Evolutionary conservation across 495 filamentous ascomycete genomes (phyloP), one percentile per base, ranked within the genome.

Genomic region (Xylaria intraflava): DNA sequence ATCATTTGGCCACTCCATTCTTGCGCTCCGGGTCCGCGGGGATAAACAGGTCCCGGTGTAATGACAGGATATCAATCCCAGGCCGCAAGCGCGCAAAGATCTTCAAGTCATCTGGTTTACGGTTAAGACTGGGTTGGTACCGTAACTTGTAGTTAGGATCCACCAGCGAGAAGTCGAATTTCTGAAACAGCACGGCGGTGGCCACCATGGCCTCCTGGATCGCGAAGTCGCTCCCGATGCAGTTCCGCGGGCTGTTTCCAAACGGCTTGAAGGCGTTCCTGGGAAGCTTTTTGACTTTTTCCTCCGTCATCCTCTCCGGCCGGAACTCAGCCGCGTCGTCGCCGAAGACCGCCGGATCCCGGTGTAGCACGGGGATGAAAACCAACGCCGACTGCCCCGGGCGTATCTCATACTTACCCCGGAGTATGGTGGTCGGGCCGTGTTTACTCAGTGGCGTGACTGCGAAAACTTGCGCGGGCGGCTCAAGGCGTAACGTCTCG

Each of bases 71-170:
- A 39, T 79, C 73, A 11, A 80, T 62, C 0, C 76, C 72, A 29
- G 76, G 58, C 19, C 81, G 67, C 6, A 82, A 62, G 5, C 64
- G 73, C 0, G 82, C 82, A 26, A 67, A 74, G 64, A 87, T 82
- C 19, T 68, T 71, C 61, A 85, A 79, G 22, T 75, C 79, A 43
- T 78, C 76, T 0, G 83, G 83, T 61, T 39, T 39, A 12, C 35
- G 35, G 17, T 39, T 39, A 14, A 39, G 35, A 19, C 35, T 39
- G 12, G 35, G 35, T 19, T 39, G 35, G 12, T 39, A 39, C 35
- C 85, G 85, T 58, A 85, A 75, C 0, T 83, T 84, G 53, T 82
- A 82, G 39, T 57, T 65, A 0, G 74, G 74, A 57, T 81, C 72
- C 22, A 71, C 73, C 49, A 78, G 55, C 39, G 65, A 57, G 55